Base-by-base conservation (phyloP, 139 green algal species). In the Gonium pectorale region DNA sequence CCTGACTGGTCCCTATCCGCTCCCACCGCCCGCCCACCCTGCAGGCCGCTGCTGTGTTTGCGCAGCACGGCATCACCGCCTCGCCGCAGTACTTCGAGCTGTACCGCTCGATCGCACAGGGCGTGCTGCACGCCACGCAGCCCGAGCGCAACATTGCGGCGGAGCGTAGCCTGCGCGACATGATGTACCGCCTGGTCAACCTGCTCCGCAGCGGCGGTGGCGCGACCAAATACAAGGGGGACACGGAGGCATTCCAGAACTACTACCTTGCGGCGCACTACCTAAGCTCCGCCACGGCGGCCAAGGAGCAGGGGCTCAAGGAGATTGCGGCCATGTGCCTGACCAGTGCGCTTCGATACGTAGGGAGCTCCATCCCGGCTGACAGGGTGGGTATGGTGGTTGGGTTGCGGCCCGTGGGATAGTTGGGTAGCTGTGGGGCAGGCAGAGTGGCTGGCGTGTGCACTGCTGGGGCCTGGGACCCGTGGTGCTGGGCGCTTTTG, bases 331-430 rank as follows among this genome's bases (percentile, higher is more conserved):
- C 95, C 29, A 93, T 92, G 90, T 88, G 93, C 71, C 80, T 92
- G 2, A 95, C 90, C 13, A 71, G 89, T 11, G 78, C 93, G 33
- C 89, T 96, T 84, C 82, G 94, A 31, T 95, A 94, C 82, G 67
- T 94, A 11, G 93, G 93, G 72, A 70, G n/a, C 43, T 70, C 90
- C 62, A 77, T 98, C 21, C 94, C 95, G 6, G 93, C 94, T 26
- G 95, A 98, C 90, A 93, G 93, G 86, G 80, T 88, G 35, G 7
- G 54, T 46, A n/a, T n/a, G n/a, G n/a, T n/a, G n/a, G n/a, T n/a
- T n/a, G n/a, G n/a, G n/a, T n/a, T n/a, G n/a, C n/a, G n/a, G n/a
- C n/a, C n/a, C n/a, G n/a, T n/a, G n/a, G n/a, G n/a, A n/a, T n/a
- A n/a, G n/a, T n/a, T n/a, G n/a, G n/a, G n/a, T n/a, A n/a, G n/a